These are phyloP conservation scores for Acacia crassicarpa DNA, from an alignment of 306 rosid genomes.

Conservation along the genomic window DNA sequence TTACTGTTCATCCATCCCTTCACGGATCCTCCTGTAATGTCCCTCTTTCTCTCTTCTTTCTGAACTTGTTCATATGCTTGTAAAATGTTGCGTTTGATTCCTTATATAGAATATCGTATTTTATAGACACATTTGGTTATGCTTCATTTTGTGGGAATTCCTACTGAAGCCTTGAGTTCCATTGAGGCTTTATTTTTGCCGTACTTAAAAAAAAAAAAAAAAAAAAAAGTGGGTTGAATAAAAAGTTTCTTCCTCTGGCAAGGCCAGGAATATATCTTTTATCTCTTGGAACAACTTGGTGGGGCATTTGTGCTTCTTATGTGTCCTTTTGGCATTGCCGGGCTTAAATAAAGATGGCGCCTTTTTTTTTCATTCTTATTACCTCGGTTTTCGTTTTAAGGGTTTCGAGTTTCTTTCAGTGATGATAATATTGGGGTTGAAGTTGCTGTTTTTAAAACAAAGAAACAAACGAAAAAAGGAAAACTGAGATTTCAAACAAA, in stretches of 20 bases:
- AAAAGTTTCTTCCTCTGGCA: neutral
- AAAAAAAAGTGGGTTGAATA: neutral
- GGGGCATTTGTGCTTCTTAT: neutral
- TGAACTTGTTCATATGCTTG: neutral
- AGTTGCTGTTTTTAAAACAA: neutral
- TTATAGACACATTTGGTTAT: neutral
- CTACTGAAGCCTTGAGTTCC: neutral
- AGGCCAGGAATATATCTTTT: neutral
- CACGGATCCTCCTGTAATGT: constrained; percentile 53
- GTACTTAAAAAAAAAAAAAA: too few species aligned
- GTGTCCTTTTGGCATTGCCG: neutral
- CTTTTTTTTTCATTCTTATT: too few species aligned
- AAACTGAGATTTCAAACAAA: neutral
- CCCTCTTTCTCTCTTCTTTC: constrained; percentile 20
- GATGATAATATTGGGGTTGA: neutral
- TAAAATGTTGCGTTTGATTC: neutral
- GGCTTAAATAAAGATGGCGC: too few species aligned
- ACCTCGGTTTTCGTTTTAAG: neutral
- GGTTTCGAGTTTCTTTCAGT: neutral
- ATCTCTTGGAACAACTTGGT: neutral
- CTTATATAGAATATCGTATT: neutral
- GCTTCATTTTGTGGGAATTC: neutral
- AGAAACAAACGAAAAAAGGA: too few species aligned
- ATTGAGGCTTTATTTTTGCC: neutral
- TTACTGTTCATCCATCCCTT: constrained; percentile 44